Conservation (phyloP, 2,329 filamentous ascomycete genomes). For the Graphiopsis chlorocephala region DNA sequence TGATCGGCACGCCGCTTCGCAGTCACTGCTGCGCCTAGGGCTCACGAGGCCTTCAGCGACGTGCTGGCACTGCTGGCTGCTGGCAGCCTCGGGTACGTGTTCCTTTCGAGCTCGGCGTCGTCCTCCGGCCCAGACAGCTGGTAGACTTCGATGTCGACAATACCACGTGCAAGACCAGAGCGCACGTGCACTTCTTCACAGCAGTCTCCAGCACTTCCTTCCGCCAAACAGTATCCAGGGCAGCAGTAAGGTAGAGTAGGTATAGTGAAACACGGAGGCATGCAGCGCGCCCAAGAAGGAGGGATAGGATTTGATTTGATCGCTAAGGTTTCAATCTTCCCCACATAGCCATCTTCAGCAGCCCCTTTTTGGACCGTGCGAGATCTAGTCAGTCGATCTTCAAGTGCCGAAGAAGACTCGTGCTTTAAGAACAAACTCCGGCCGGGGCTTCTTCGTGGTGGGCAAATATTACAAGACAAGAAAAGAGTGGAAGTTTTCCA, state of each 20-base stretch:
- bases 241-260: neutral
- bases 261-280: neutral
- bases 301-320: neutral
- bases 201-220: neutral
- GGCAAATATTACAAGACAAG: neutral
- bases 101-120: neutral
- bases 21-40: constrained; percentile 2
- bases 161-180: neutral
- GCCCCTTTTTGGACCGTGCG: neutral
- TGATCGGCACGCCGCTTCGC: neutral
- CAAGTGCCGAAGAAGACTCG: constrained; percentile 1
- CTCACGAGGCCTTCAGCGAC: neutral
- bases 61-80: neutral
- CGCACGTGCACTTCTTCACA: neutral
- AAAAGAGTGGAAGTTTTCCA: neutral
- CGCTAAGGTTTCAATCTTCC: neutral
- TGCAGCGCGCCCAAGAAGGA: neutral
- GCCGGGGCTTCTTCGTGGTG: neutral
- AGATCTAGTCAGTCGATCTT: neutral
- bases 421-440: neutral
- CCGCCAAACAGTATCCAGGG: neutral
- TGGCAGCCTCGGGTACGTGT: constrained; percentile 2
- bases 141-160: neutral
- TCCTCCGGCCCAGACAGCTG: neutral
- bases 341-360: neutral